Percentiles rank a stretch among this genome's conserved stretches.
These are phyloP conservation scores for Primulina huaijiensis DNA, from an alignment of 257 asterid genomes.

Conservation along the genomic window DNA sequence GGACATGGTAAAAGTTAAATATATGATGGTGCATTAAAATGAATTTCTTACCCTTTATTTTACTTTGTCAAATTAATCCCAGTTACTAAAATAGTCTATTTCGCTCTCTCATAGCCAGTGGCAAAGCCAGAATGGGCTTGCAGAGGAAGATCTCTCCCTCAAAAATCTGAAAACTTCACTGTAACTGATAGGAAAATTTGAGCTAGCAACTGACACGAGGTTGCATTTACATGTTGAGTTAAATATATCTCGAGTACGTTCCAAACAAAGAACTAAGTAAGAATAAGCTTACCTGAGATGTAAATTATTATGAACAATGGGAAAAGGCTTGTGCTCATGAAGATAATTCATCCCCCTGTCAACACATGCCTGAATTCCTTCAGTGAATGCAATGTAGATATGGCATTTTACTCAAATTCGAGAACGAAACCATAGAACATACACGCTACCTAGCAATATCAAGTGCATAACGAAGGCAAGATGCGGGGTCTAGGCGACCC, in stretches of 20 bases:
- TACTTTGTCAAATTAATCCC: not conserved
- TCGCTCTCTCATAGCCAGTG: too few relatives aligned
- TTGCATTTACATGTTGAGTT: not conserved
- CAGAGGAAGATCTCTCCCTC: too few relatives aligned
- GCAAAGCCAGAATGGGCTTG: too few relatives aligned
- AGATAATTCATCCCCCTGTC: conserved; percentile 69
- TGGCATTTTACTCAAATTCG: not conserved
- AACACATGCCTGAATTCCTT: conserved; percentile 18
- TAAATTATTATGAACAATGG: conserved; percentile 62
- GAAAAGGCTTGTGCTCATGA: conserved; percentile 60
- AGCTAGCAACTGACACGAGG: conserved; percentile 1
- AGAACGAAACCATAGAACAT: not conserved
- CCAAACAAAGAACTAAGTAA: not conserved
- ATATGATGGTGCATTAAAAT: not conserved
- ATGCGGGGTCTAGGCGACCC: conserved; percentile 47
- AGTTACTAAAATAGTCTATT: too few relatives aligned
- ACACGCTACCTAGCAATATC: conserved; percentile 55
- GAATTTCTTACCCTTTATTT: not conserved
- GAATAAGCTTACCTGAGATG: conserved; percentile 36
- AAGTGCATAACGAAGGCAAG: conserved; percentile 58
- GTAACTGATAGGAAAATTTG: not conserved
- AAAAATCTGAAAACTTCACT: not conserved
- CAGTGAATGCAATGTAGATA: not conserved
- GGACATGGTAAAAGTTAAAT: conserved; percentile 3
- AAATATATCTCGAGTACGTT: not conserved